Base-by-base conservation (phyloP, 768 basidiomycete genomes). In the Rhodotorula diobovata region DNA sequence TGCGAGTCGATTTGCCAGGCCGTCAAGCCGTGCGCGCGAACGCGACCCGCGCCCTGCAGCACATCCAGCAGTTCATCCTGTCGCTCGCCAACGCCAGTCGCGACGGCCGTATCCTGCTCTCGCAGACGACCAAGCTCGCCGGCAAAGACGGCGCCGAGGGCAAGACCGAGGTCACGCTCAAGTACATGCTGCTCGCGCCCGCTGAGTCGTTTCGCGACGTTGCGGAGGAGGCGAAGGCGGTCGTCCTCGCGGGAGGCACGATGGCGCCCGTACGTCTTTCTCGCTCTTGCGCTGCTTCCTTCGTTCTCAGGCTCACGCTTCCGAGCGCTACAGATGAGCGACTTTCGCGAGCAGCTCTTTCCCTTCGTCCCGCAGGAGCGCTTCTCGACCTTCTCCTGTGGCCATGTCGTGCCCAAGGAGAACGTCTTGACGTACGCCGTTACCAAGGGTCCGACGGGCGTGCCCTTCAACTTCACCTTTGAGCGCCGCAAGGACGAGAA, bases 201-300 rank as follows among this genome's bases (percentile, higher is more conserved):
- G 86, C 91, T 1, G 89, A 90, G 12, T 84, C 88, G 67, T 98
- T 98, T 78, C 82, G 84, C 65, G 89, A 91, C n/a, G 85, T 97
- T 12, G 86, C 91, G 1, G 87, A 92, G 30, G 83, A 84, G 35
- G 91, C 93, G 2, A 83, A 91, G 48, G 85, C 90, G 6, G 88
- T 98, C n/a, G 82, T 98, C 39, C 83, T 99, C 50, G 95, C 96
- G 15, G 95, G 95, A 16, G 95, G 95, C 10, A 99, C 95, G 0
- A 97, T 99, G 96, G 92, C 93, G 14, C 95, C 95, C n/a, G 92
- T 96, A 64, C 63, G 84, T 81, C 20, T 25, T 30, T 7, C 35
- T 25, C 28, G n/a, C 15, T 37, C 1, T 12, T 53, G 2, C 6
- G 45, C 30, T 55, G 50, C 58, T 63, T 41, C 68, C 48, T 6